A percentile compares a stretch with the other conserved stretches of the same genome.
These are phyloP conservation scores for Onygenales sp. DNA, from an alignment of 2,329 filamentous ascomycete species.

Conservation along the genomic window DNA sequence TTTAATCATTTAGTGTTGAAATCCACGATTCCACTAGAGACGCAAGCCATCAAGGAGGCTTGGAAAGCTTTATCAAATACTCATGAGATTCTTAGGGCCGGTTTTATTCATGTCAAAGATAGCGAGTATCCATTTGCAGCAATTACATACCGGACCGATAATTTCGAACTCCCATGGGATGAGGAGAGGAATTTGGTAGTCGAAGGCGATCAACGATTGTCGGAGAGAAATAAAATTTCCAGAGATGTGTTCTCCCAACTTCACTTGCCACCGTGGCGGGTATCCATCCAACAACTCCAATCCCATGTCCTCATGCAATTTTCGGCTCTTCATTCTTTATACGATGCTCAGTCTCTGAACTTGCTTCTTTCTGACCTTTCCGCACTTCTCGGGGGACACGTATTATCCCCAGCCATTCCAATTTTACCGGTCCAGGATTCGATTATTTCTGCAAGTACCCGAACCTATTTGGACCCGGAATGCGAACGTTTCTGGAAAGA, in stretches of 20 bases:
- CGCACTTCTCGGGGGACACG: constrained; percentile 24
- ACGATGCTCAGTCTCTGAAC: constrained; percentile 69
- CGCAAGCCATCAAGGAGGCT: constrained; percentile 41
- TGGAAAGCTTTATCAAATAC: constrained; percentile 48
- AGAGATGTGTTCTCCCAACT: constrained; percentile 34
- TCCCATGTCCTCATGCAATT: constrained; percentile 32
- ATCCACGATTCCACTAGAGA: constrained; percentile 34
- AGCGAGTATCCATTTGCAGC: constrained; percentile 60
- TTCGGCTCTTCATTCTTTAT: constrained; percentile 69
- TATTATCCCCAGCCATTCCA: constrained; percentile 16
- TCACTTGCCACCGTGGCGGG: constrained; percentile 53
- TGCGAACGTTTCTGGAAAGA: constrained; percentile 54
- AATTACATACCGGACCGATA: constrained; percentile 48
- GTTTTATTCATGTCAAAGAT: constrained; percentile 57
- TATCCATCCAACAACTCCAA: constrained; percentile 38
- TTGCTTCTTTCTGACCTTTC: constrained; percentile 54
- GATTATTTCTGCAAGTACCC: constrained; percentile 32
- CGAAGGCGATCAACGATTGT: not conserved
- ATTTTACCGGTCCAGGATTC: constrained; percentile 36
- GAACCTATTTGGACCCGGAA: constrained; percentile 15
- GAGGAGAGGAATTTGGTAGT: not conserved
- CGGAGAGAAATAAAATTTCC: constrained; percentile 4
- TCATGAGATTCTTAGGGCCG: constrained; percentile 67
- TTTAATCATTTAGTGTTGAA: constrained; percentile 59
- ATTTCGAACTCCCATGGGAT: constrained; percentile 31